phyloP scores from a whole-genome alignment of 163 green algal genomes.

The Scenedesmus sp. region DNA sequence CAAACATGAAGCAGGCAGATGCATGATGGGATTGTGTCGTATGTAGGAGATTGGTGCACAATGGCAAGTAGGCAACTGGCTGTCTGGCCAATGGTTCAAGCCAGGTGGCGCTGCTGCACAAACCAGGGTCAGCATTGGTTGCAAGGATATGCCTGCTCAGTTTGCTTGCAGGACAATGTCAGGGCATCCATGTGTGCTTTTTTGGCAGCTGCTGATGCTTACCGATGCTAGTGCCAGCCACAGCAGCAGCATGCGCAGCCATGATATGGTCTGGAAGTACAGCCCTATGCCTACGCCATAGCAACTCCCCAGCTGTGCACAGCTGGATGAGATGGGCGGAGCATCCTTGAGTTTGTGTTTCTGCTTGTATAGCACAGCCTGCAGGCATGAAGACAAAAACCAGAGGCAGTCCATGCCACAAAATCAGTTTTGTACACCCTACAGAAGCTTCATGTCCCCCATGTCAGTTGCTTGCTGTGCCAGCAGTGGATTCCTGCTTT shows the following conservation, averaged over 20 bases:
- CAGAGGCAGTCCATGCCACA: neutral
- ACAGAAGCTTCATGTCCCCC: neutral
- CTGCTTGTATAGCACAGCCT: conserved; percentile 27
- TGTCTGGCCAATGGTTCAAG: neutral
- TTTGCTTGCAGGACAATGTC: neutral
- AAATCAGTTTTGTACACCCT: neutral
- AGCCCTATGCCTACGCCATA: conserved; percentile 53
- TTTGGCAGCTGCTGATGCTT: neutral
- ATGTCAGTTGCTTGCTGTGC: neutral
- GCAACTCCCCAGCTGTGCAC: conserved; percentile 7
- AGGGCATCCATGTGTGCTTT: neutral
- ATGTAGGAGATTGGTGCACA: neutral
- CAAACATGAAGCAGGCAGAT: neutral
- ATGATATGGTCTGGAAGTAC: conserved; percentile 51
- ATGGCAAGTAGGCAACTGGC: neutral
- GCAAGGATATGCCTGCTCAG: neutral
- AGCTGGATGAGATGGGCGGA: conserved; percentile 3
- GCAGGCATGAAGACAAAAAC: neutral
- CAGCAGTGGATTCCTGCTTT: neutral
- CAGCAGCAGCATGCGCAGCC: conserved; percentile 38
- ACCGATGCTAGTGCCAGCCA: conserved; percentile 48
- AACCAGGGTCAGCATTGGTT: neutral
- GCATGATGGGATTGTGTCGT: neutral
- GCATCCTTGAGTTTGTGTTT: conserved; percentile 29
- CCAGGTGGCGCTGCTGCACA: neutral